A percentile compares a stretch with the other conserved stretches of the same genome.
phyloP scores from a whole-genome alignment of 2,329 filamentous ascomycete genomes.

The Microdochium bolleyi region DNA sequence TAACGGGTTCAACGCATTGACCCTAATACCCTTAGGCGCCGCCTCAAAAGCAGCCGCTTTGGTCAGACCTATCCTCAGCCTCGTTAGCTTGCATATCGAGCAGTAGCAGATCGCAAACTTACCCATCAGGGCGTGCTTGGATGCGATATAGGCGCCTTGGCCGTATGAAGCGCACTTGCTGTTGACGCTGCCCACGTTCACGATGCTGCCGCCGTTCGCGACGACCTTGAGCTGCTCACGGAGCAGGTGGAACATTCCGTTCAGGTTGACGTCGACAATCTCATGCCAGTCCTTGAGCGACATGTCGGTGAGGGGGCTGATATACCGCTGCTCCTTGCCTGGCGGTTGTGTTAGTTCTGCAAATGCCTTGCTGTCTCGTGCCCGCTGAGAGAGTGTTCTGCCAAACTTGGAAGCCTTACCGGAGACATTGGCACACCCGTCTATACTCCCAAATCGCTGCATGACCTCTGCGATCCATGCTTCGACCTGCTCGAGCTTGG shows the following conservation, averaged over 20 bases:
- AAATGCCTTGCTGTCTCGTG: too few species aligned
- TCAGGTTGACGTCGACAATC: constrained; percentile 33
- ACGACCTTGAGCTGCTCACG: constrained; percentile 37
- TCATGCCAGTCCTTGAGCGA: constrained; percentile 31
- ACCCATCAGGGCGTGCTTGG: constrained; percentile 22
- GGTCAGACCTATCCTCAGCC: too few species aligned
- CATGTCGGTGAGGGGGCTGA: constrained; percentile 12
- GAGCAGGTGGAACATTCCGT: constrained; percentile 41
- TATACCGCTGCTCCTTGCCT: constrained; percentile 8
- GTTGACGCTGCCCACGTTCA: constrained; percentile 33
- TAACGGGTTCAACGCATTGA: constrained; percentile 18
- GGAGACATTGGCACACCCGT: neutral
- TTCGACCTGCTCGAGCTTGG: constrained; percentile 20
- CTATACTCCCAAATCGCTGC: neutral
- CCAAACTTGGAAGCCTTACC: neutral
- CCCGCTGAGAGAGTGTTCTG: too few species aligned
- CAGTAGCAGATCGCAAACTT: too few species aligned
- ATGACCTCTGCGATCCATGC: constrained; percentile 23
- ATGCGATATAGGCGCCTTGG: constrained; percentile 19
- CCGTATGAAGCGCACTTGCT: constrained; percentile 25
- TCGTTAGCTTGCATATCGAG: too few species aligned
- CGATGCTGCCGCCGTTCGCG: constrained; percentile 30
- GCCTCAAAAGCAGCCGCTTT: constrained; percentile 19
- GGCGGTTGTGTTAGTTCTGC: neutral
- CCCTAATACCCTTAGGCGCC: constrained; percentile 9